Evolutionary conservation across 2,329 filamentous ascomycete species (phyloP), one percentile per base, ranked within the genome.

Genomic region (Macrophomina tecta): DNA sequence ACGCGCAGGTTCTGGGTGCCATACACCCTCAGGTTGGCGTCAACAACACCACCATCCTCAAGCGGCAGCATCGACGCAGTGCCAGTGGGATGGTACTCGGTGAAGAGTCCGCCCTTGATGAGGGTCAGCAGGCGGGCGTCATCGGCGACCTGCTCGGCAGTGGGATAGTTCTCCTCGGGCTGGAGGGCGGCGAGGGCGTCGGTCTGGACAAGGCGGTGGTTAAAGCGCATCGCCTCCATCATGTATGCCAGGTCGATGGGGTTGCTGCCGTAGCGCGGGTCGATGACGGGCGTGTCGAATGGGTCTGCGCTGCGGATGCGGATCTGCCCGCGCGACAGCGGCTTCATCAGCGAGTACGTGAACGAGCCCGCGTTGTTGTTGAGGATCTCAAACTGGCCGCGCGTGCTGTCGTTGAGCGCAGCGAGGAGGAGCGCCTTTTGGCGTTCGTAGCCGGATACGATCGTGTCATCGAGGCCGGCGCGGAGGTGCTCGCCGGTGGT

Each of bases 31-130:
- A 77, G 62, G 14, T 69, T 49, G 3, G 42, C 63, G 51, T 74
- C 71, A 0, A 77, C 75, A 3, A 76, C 74, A 53, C 74, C 75
- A 2, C 75, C 75, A 3, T 70, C 48, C 6, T 74, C 70, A 8
- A 64, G 69, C 7, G 72, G 69, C 16, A 74, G 69, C 72, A 77
- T 73, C 58, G 72, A 71, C 67, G 72, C 74, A 0, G 73, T 74
- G 6, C 76, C 72, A 6, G 67, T 69, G 9, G 76, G 73, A 64
- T 79, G 77, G 74, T 70, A 1, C 69, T 73, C n/a, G 74, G 73
- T 51, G 65, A 69, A 69, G 53, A 76, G 18, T 42, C 67, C 71
- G 3, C 66, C 52, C 63, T 71, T 68, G 32, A 68, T 67, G 38
- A 72, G 68, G 16, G 71, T 68, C 23, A 65, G 52, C 58, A 72